Evolutionary conservation across 2,329 filamentous ascomycete genomes (phyloP).

Genomic region (Leptosphaerulina australis): DNA sequence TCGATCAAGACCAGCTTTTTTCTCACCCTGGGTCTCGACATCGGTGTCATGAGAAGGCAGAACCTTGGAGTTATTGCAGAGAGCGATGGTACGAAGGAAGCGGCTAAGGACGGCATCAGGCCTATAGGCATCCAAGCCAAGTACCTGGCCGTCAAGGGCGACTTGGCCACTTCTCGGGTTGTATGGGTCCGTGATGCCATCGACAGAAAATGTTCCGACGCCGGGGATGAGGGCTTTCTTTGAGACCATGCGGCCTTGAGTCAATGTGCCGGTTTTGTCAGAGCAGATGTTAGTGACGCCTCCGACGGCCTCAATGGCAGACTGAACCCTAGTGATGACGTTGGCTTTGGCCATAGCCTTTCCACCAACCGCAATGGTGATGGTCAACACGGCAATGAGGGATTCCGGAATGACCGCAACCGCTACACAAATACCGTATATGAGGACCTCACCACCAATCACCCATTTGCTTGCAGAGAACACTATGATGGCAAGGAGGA

Average conservation of each 20-base stretch:
- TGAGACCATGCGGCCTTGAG: conserved; percentile 50
- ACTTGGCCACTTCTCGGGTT: conserved; percentile 45
- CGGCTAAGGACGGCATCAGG: conserved; percentile 29
- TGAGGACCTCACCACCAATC: conserved; percentile 52
- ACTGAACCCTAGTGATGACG: conserved; percentile 50
- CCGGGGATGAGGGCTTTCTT: conserved; percentile 48
- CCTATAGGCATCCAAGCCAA: conserved; percentile 34
- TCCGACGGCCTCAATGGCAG: conserved; percentile 50
- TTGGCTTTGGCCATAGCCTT: conserved; percentile 51
- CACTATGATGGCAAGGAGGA: conserved; percentile 72
- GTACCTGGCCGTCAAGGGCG: conserved; percentile 34
- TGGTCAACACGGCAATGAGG: conserved; percentile 69
- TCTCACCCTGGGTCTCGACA: conserved; percentile 58
- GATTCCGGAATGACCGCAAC: conserved; percentile 57
- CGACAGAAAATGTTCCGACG: conserved; percentile 41
- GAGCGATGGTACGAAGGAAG: conserved; percentile 47
- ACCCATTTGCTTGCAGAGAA: conserved; percentile 64
- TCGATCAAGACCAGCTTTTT: conserved; percentile 53
- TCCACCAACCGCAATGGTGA: conserved; percentile 62
- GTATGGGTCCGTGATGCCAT: conserved; percentile 45
- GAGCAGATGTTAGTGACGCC: conserved; percentile 52
- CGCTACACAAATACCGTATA: conserved; percentile 56
- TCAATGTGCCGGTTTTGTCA: conserved; percentile 51
- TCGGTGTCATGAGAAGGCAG: conserved; percentile 28
- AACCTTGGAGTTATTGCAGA: conserved; percentile 50